Conservation (phyloP, 1,139 yeast species). For the Candida tetrigidarum region DNA sequence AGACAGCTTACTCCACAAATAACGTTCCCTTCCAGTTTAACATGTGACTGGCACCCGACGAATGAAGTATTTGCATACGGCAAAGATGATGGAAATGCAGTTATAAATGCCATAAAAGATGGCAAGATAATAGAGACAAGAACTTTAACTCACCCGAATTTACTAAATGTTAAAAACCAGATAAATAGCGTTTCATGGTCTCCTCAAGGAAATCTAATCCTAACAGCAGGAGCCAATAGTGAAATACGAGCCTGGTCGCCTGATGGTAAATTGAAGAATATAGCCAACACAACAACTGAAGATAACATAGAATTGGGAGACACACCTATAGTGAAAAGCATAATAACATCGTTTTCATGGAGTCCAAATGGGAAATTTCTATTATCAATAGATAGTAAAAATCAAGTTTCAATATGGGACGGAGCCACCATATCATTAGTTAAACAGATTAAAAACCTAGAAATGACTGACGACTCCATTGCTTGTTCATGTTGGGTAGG, state of each 20-base stretch:
- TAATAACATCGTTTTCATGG: conserved; percentile 37
- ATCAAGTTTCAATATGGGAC: conserved; percentile 44
- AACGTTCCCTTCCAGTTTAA: conserved; percentile 32
- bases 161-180: conserved; percentile 26
- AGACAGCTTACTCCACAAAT: conserved; percentile 25
- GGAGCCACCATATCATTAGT: conserved; percentile 36
- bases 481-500: conserved; percentile 73
- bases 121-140: conserved; percentile 39
- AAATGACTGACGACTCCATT: conserved; percentile 7
- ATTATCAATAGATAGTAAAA: conserved; percentile 36
- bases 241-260: conserved; percentile 72
- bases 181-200: conserved; percentile 63
- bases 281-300: conserved; percentile 32
- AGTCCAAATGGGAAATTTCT: conserved; percentile 39
- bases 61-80: conserved; percentile 45
- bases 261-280: conserved; percentile 65
- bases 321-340: conserved; percentile 13
- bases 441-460: conserved; percentile 27
- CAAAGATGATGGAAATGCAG: conserved; percentile 36
- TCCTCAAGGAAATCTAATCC: conserved; percentile 57
- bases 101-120: conserved; percentile 37
- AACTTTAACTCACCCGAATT: conserved; percentile 36
- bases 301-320: conserved; percentile 15
- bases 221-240: conserved; percentile 65
- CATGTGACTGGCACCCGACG: conserved; percentile 45